Evolutionary conservation across 371 early-diverging fungal genomes (phyloP).

Genomic region (Spraguea lophii): DNA sequence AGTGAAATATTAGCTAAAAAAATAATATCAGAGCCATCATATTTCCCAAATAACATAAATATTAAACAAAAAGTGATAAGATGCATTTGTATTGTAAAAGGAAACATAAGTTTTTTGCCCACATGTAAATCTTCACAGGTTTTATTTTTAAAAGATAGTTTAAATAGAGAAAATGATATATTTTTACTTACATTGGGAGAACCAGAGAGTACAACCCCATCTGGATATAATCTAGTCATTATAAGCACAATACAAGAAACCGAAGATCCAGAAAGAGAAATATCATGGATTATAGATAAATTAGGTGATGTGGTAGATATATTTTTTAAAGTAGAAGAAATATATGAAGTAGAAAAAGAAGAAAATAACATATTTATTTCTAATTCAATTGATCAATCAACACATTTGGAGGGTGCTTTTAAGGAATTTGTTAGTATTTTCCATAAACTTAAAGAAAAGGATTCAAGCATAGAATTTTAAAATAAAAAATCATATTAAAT

Average conservation of each 20-base stretch:
- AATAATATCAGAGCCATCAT: slow-evolving; percentile 81
- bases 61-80: slow-evolving; percentile 48
- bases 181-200: slow-evolving; percentile 42
- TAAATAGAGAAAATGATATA: slow-evolving; percentile 36
- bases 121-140: slow-evolving; percentile 13
- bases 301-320: slow-evolving; percentile 22
- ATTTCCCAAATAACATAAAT: slow-evolving; percentile 56
- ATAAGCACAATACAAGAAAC: slow-evolving; percentile 41
- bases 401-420: slow-evolving; percentile 88
- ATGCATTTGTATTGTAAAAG: slow-evolving; percentile 22
- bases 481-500: too few species aligned
- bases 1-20: too few species aligned
- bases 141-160: slow-evolving; percentile 24
- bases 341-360: slow-evolving; percentile 29
- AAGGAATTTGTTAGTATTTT: slow-evolving; percentile 49
- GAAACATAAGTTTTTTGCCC: neutral
- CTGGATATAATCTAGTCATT: slow-evolving; percentile 41
- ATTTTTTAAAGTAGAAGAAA: slow-evolving; percentile 22
- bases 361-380: slow-evolving; percentile 63
- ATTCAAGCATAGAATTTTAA: too few species aligned
- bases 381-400: slow-evolving; percentile 81
- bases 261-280: slow-evolving; percentile 11
- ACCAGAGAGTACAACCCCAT: slow-evolving; percentile 35
- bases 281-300: slow-evolving; percentile 9
- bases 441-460: slow-evolving; percentile 8